Evolutionary conservation across 2,329 filamentous ascomycete genomes (phyloP), one percentile per base, ranked within the genome.

Genomic region (Pyrenophora seminiperda): DNA sequence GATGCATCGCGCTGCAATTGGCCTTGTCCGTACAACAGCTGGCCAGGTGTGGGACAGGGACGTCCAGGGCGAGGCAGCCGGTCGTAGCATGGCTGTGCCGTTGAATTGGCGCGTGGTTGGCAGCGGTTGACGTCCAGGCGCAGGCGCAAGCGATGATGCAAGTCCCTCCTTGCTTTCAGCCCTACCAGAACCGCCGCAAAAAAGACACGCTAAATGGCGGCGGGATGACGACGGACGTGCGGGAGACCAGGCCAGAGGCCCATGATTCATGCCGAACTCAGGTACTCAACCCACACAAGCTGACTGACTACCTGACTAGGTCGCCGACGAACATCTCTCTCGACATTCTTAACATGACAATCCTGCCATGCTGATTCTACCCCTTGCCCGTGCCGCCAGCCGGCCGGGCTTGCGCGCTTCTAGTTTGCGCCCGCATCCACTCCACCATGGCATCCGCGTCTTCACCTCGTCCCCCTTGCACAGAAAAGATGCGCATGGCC

Each of bases 381-480:
- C 63, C 27, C 67, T 73, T 55, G 61, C 68, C 61, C 70, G 70
- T 58, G 66, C 66, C 56, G 63, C 59, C 47, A 63, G 61, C 43
- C 62, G 65, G 62, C 63, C 67, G 52, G 55, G 56, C 46, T 58
- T 67, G 42, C 58, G 53, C 47, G 40, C 56, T 27, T 46, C 51
- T 53, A 44, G 53, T 53, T 44, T 58, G 51, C 60, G 53, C 52
- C 56, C 58, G 18, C 54, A 50, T 14, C 52, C 62, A n/a, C 54
- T 63, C 9, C 56, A 50, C 49, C 53, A 60, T 47, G 48, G 55
- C 45, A 55, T 61, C 24, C 72, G 76, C 41, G 71, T 79, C 53
- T 79, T 79, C 61, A 72, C 75, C 15, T 73, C 73, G 6, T 74
- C 70, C 41, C 74, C 73, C 17, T 71, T 70, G 4, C 75, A 77